Percentiles rank a stretch among this genome's conserved stretches.
These are phyloP conservation scores for Aspergillus spinulosporus DNA, from an alignment of 2,329 filamentous ascomycete genomes.

Conservation along the genomic window DNA sequence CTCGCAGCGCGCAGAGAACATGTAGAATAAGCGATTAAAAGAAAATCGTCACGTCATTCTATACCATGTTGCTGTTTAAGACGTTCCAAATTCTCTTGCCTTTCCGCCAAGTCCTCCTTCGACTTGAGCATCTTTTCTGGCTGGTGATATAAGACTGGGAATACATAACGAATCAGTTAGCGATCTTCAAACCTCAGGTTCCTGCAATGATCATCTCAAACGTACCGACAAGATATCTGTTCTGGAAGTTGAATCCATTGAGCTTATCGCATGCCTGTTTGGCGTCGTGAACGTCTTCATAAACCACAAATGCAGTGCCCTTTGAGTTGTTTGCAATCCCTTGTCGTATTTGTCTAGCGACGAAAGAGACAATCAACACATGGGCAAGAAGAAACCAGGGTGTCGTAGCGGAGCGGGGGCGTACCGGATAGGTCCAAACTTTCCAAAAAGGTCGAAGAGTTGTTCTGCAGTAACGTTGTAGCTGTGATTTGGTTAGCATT, in stretches of 20 bases:
- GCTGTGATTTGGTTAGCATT: conserved; percentile 52
- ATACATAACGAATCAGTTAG: conserved; percentile 13
- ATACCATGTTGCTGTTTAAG: conserved; percentile 98
- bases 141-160: conserved; percentile 66
- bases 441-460: conserved; percentile 97
- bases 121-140: conserved; percentile 54
- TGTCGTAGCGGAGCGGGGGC: conserved; percentile 34
- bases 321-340: conserved; percentile 97
- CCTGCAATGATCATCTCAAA: conserved; percentile 27
- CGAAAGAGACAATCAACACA: conserved; percentile 16
- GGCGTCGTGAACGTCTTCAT: conserved; percentile 98
- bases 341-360: conserved; percentile 86
- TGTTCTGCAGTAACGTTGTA: conserved; percentile 99
- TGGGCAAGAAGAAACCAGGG: conserved; percentile 14
- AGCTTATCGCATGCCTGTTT: conserved; percentile 99
- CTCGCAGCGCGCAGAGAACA: conserved; percentile 31
- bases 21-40: conserved; percentile 31
- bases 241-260: conserved; percentile 99
- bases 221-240: conserved; percentile 95
- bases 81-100: conserved; percentile 96
- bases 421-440: conserved; percentile 93
- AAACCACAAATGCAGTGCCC: conserved; percentile 98
- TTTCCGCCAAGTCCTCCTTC: conserved; percentile 72
- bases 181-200: neutral
- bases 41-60: conserved; percentile 66